Base-by-base conservation (phyloP, 2,329 filamentous ascomycete species). In the Aspergillus intermedius region DNA sequence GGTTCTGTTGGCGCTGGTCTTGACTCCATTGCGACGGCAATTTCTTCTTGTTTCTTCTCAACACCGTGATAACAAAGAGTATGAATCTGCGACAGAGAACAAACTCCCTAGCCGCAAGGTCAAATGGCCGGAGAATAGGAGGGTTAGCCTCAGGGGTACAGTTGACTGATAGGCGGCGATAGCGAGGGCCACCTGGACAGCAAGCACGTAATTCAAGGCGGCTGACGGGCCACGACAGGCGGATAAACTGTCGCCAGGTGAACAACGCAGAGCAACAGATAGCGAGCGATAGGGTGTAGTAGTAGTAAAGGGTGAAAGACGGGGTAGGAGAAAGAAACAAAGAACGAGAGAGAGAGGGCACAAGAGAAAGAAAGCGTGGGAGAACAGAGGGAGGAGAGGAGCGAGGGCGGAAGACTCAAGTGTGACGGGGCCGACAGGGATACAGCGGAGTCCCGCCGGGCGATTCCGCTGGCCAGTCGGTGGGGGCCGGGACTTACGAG, bases 251-350 rank as follows among this genome's bases (percentile, higher is more conserved):
- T 35, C 10, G 15, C 9, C 30, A 34, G 15, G 30, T 15, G 39
- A 19, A 34, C 30, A 32, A 45, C 17, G 22, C 43, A 48, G 47
- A 42, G 42, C 46, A 49, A 44, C 48, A 53, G 47, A 53, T 48
- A 47, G 54, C 53, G 54, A 53, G 46, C 53, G 51, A 3, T 54
- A 56, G 53, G 5, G 54, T 55, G 46, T 51, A 53, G 53, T 54
- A 59, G 17, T 50, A 59, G 53, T 49, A 58, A 54, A 59, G 91
- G 69, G 10, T 90, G 76, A 17, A 81, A 73, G 35, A 89, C 77
- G 32, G 82, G 80, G 13, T 74, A 70, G 4, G 81, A 47, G 46
- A 37, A 40, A 37, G 42, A 10, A 41, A 42, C 17, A 42, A 47
- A 42, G 17, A 44, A 32, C 44, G n/a, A 44, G 44, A 52, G 46